Evolutionary conservation across 2,329 filamentous ascomycete genomes (phyloP).

Genomic region (Fusarium sp.): DNA sequence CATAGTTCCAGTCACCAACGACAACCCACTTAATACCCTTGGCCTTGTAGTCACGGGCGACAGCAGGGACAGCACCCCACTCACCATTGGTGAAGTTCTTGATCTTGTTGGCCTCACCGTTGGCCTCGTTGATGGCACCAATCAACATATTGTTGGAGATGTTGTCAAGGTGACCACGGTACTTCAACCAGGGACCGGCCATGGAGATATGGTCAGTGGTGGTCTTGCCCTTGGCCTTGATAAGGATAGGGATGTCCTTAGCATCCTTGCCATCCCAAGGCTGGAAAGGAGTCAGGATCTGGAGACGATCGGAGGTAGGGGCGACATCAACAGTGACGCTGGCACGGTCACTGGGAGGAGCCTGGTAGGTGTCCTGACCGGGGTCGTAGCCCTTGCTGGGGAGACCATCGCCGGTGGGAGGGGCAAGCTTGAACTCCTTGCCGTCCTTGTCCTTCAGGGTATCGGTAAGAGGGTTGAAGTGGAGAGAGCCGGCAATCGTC

Average conservation of each 20-base stretch:
- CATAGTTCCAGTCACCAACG: slow-evolving; percentile 99
- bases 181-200: slow-evolving; percentile 97
- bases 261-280: slow-evolving; percentile 95
- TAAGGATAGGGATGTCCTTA: slow-evolving; percentile 84
- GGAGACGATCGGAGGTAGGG: slow-evolving; percentile 91
- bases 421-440: slow-evolving; percentile 90
- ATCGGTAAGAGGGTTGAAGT: slow-evolving; percentile 96
- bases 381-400: slow-evolving; percentile 87
- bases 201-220: slow-evolving; percentile 99
- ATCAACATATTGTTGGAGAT: slow-evolving; percentile 99
- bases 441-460: slow-evolving; percentile 93
- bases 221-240: slow-evolving; percentile 98
- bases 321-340: slow-evolving; percentile 83
- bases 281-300: slow-evolving; percentile 86
- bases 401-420: slow-evolving; percentile 83
- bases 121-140: slow-evolving; percentile 94
- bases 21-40: slow-evolving; percentile 98
- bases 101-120: slow-evolving; percentile 97
- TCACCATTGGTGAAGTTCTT: slow-evolving; percentile 88
- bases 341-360: slow-evolving; percentile 82
- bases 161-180: slow-evolving; percentile 98
- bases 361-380: slow-evolving; percentile 94
- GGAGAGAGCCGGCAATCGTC: slow-evolving; percentile 82
- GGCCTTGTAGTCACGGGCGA: slow-evolving; percentile 98
- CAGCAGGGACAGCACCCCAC: slow-evolving; percentile 88